These are phyloP conservation scores for Neopestalotiopsis clavispora DNA, from an alignment of 2,329 filamentous ascomycete species.

Conservation along the genomic window DNA sequence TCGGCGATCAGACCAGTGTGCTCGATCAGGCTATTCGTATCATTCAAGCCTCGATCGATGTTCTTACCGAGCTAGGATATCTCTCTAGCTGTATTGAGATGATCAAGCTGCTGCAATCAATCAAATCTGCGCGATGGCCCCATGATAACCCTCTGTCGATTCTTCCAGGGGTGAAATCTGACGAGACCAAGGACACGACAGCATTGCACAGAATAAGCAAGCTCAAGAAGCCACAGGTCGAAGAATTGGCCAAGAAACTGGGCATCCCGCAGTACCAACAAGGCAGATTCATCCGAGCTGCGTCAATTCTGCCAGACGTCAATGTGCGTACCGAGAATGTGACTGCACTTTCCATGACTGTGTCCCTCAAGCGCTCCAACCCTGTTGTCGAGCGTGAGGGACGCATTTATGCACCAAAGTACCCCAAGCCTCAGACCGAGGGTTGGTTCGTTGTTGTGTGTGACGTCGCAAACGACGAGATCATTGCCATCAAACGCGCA, in stretches of 20 bases:
- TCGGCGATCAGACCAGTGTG: constrained; percentile 88
- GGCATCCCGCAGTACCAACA: constrained; percentile 50
- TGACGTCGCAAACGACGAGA: constrained; percentile 70
- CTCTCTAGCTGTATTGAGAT: constrained; percentile 79
- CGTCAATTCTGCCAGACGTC: constrained; percentile 72
- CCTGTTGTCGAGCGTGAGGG: constrained; percentile 66
- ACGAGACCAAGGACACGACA: constrained; percentile 41
- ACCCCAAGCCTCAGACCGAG: constrained; percentile 93
- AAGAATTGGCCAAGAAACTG: constrained; percentile 55
- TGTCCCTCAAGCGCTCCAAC: constrained; percentile 72
- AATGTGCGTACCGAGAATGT: constrained; percentile 63
- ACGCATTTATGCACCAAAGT: constrained; percentile 83
- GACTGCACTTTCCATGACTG: constrained; percentile 66
- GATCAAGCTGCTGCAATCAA: constrained; percentile 84
- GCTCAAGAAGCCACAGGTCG: constrained; percentile 26
- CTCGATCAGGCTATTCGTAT: constrained; percentile 97
- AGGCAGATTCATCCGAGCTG: constrained; percentile 60
- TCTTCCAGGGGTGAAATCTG: constrained; percentile 71
- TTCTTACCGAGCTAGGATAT: constrained; percentile 87
- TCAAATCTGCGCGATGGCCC: constrained; percentile 94
- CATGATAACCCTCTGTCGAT: constrained; percentile 79
- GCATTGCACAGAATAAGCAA: constrained; percentile 45
- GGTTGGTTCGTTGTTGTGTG: constrained; percentile 88
- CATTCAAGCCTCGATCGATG: constrained; percentile 92
- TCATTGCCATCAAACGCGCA: constrained; percentile 85